phyloP scores from a whole-genome alignment of 2,329 filamentous ascomycete species.

The Pyrenophora tritici-repentis region DNA sequence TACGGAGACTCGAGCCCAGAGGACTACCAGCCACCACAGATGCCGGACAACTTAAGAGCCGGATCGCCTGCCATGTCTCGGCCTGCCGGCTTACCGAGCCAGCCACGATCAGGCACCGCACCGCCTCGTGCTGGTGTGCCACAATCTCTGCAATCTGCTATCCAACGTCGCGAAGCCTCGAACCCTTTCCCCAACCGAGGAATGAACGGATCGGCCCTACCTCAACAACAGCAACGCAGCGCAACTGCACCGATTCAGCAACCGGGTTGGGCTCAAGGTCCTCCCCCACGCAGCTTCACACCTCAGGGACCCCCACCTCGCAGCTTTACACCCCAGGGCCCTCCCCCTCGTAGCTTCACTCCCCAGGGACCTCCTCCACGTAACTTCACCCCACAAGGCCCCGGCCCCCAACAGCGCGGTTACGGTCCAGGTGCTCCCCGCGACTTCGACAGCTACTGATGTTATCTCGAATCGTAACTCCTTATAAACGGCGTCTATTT shows the following conservation, averaged over 20 bases:
- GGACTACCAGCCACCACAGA: conserved; percentile 32
- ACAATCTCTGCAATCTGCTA: conserved; percentile 41
- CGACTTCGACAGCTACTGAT: conserved; percentile 24
- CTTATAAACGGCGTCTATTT: neutral
- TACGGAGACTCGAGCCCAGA: conserved; percentile 26
- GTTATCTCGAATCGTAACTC: conserved; percentile 4
- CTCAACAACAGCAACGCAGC: conserved; percentile 41
- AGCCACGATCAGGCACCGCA: conserved; percentile 22
- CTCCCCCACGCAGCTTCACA: conserved; percentile 26
- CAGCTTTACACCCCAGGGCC: conserved; percentile 12
- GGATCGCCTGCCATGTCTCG: conserved; percentile 37
- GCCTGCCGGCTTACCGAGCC: conserved; percentile 26
- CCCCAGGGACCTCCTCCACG: conserved; percentile 15
- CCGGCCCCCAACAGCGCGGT: conserved; percentile 1
- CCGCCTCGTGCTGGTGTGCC: conserved; percentile 43
- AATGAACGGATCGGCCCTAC: conserved; percentile 25
- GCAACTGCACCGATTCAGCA: conserved; percentile 42
- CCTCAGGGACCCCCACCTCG: conserved; percentile 5
- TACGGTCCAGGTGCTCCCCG: conserved; percentile 18
- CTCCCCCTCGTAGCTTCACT: conserved; percentile 16
- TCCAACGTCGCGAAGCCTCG: conserved; percentile 44
- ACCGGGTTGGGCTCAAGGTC: conserved; percentile 31
- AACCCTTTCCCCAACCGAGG: conserved; percentile 38
- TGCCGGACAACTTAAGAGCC: conserved; percentile 32
- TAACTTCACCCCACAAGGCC: neutral